These are phyloP conservation scores for Crithidia thermophila DNA, from an alignment of 208 protist genomes.

Conservation along the genomic window DNA sequence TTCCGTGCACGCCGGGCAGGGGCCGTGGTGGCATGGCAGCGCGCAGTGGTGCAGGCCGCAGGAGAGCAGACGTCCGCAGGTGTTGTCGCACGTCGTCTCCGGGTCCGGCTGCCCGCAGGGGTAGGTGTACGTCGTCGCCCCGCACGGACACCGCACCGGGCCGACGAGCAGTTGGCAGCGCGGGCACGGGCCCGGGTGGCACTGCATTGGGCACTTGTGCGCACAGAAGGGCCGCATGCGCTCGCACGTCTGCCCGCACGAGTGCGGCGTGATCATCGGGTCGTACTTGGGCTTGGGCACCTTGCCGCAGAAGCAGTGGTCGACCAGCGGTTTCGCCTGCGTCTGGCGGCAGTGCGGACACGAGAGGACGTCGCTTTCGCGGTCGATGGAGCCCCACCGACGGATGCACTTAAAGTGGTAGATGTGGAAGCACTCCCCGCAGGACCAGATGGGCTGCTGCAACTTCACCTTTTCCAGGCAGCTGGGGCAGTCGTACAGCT, in stretches of 20 bases:
- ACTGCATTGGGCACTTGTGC: slow-evolving; percentile 63
- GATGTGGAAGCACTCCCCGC: slow-evolving; percentile 56
- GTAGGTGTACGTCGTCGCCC: slow-evolving; percentile 66
- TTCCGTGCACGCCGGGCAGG: slow-evolving; percentile 45
- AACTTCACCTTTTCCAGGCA: slow-evolving; percentile 65
- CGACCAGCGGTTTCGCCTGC: slow-evolving; percentile 29
- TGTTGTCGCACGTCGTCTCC: slow-evolving; percentile 50
- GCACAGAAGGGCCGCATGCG: slow-evolving; percentile 42
- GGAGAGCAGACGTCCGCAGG: slow-evolving; percentile 48
- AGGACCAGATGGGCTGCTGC: slow-evolving; percentile 60
- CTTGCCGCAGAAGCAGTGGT: slow-evolving; percentile 79
- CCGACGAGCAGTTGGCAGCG: slow-evolving; percentile 49
- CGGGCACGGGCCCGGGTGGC: slow-evolving; percentile 77
- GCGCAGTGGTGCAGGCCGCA: slow-evolving; percentile 62
- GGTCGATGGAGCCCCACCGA: slow-evolving; percentile 48
- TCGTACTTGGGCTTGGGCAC: slow-evolving; percentile 57
- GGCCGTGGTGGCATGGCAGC: slow-evolving; percentile 51
- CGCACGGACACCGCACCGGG: slow-evolving; percentile 59
- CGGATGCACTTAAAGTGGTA: slow-evolving; percentile 79
- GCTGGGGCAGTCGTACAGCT: slow-evolving; percentile 66
- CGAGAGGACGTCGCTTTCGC: slow-evolving; percentile 28
- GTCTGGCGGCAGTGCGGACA: slow-evolving; percentile 60
- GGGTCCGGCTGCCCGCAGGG: slow-evolving; percentile 67
- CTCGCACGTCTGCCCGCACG: slow-evolving; percentile 71
- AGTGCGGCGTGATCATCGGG: slow-evolving; percentile 75